Percentiles rank a stretch among this genome's conserved stretches.
Conservation (phyloP, 2,329 filamentous ascomycete genomes). For the Stemphylium vesicarium region DNA sequence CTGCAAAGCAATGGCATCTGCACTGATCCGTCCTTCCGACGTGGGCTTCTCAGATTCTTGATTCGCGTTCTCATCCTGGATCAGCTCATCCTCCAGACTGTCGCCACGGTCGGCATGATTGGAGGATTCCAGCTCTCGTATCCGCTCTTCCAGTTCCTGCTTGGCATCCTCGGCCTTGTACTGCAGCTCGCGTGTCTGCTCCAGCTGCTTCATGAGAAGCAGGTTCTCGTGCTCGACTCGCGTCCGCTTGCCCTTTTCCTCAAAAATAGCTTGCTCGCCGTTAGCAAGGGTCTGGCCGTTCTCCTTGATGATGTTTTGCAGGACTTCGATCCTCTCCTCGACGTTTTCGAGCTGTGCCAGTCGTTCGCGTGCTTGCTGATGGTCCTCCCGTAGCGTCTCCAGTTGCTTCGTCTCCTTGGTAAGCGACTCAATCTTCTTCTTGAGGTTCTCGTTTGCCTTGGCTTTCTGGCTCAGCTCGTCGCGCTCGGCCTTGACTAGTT, state of each 20-base stretch:
- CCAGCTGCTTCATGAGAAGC: conserved; percentile 54
- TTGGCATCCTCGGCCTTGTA: conserved; percentile 56
- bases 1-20: conserved; percentile 47
- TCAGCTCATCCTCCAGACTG: conserved; percentile 52
- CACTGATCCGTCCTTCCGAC: conserved; percentile 34
- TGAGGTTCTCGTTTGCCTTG: conserved; percentile 60
- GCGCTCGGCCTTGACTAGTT: conserved; percentile 56
- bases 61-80: conserved; percentile 37
- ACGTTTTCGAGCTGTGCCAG: conserved; percentile 54
- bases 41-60: conserved; percentile 28
- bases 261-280: conserved; percentile 59
- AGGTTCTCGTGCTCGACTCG: conserved; percentile 57
- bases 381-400: conserved; percentile 52
- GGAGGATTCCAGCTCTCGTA: conserved; percentile 51
- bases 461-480: conserved; percentile 57
- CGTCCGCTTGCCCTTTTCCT: conserved; percentile 56
- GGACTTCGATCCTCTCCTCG: conserved; percentile 52
- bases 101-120: conserved; percentile 34
- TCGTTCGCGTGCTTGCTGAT: conserved; percentile 53
- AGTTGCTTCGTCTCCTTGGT: conserved; percentile 56
- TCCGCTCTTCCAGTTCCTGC: conserved; percentile 54
- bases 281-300: conserved; percentile 58
- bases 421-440: conserved; percentile 60
- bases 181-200: conserved; percentile 56
- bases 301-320: conserved; percentile 60